phyloP scores from a whole-genome alignment of 176 grass and related monocot genomes.

The Musa beccarii region DNA sequence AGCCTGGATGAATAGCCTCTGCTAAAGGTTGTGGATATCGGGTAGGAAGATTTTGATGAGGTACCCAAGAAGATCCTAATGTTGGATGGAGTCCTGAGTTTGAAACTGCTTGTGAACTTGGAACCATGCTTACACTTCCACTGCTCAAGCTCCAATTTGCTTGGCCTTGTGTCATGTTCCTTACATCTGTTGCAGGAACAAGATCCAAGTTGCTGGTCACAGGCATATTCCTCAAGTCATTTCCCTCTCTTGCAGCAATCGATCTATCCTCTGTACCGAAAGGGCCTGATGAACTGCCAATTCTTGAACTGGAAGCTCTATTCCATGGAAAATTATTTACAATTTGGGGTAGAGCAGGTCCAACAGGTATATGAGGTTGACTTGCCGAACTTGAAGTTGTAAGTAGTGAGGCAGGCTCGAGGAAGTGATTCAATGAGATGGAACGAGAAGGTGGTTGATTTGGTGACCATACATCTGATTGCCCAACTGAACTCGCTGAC shows the following conservation, averaged over 20 bases:
- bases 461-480: slow-evolving; percentile 32
- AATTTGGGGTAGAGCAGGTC: slow-evolving; percentile 32
- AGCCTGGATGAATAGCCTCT: slow-evolving; percentile 18
- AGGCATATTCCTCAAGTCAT: slow-evolving; percentile 24
- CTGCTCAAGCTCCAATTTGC: slow-evolving; percentile 36
- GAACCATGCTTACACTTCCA: slow-evolving; percentile 27
- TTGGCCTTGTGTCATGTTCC: slow-evolving; percentile 35
- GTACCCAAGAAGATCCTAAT: slow-evolving; percentile 22
- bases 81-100: slow-evolving; percentile 32
- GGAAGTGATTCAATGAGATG: slow-evolving; percentile 38
- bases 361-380: slow-evolving; percentile 37
- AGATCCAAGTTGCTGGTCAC: slow-evolving; percentile 30
- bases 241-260: slow-evolving; percentile 26
- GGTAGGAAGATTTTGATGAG: slow-evolving; percentile 30
- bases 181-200: slow-evolving; percentile 29
- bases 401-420: slow-evolving; percentile 30
- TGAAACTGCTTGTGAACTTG: slow-evolving; percentile 31
- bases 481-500: slow-evolving; percentile 33
- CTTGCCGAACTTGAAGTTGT: slow-evolving; percentile 31
- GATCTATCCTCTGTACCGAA: slow-evolving; percentile 21
- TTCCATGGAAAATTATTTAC: slow-evolving; percentile 36
- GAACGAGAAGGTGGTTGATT: slow-evolving; percentile 31
- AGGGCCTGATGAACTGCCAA: slow-evolving; percentile 18
- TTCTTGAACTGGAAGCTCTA: slow-evolving; percentile 38
- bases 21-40: slow-evolving; percentile 39